Evolutionary conservation across 140 eudicot genomes (phyloP).

Genomic region (Bidens hawaiensis): DNA sequence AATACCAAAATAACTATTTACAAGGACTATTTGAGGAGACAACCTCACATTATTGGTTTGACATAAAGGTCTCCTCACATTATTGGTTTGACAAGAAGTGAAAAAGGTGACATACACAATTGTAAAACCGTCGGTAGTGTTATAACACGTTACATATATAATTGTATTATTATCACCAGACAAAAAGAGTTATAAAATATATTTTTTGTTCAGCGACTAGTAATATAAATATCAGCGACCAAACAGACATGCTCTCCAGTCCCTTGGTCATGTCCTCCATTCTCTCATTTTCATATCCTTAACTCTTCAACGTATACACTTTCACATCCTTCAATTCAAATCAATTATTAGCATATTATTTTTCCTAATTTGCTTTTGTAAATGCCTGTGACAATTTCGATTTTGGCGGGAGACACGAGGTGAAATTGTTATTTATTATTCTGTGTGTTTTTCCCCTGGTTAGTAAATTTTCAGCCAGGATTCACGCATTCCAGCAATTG

Average conservation of each 20-base stretch:
- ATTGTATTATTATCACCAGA: too few species aligned
- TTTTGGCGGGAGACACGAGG: slow-evolving; percentile 29
- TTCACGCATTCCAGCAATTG: slow-evolving; percentile 22
- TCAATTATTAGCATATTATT: background rate
- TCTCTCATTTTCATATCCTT: slow-evolving; percentile 6
- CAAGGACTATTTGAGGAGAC: too few species aligned
- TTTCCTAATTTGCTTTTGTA: background rate
- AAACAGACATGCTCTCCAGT: slow-evolving; percentile 26
- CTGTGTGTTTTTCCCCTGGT: slow-evolving; percentile 8
- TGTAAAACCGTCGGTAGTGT: too few species aligned
- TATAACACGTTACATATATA: too few species aligned
- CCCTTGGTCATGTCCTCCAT: slow-evolving; percentile 20
- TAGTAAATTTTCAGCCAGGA: slow-evolving; percentile 2
- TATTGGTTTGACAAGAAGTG: too few species aligned
- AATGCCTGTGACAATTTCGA: background rate
- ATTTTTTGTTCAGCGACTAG: background rate
- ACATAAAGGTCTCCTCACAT: too few species aligned
- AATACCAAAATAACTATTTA: too few species aligned
- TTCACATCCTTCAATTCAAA: background rate
- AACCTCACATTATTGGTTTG: too few species aligned
- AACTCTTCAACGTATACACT: background rate
- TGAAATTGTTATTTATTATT: slow-evolving; percentile 14
- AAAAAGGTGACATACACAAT: too few species aligned
- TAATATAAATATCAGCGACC: background rate
- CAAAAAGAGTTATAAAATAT: background rate